These are phyloP conservation scores for Cladorrhinum sp. DNA, from an alignment of 2,329 filamentous ascomycete genomes.

Conservation along the genomic window DNA sequence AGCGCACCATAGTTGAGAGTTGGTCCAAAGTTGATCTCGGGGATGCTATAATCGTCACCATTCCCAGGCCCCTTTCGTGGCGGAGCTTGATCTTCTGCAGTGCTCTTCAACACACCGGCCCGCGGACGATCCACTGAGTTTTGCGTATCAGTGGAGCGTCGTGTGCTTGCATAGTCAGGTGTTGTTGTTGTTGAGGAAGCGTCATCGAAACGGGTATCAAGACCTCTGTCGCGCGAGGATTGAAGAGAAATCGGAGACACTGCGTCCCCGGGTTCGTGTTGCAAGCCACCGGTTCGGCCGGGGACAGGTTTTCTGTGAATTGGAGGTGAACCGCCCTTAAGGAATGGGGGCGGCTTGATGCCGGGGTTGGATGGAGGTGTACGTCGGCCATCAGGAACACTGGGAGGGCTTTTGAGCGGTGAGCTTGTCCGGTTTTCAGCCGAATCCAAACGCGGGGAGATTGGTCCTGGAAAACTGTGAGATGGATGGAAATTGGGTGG, in stretches of 20 bases:
- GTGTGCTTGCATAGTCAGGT: slow-evolving; percentile 76
- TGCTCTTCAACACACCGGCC: slow-evolving; percentile 75
- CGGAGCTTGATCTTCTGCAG: slow-evolving; percentile 50
- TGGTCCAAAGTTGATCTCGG: slow-evolving; percentile 79
- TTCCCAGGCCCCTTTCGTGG: slow-evolving; percentile 27
- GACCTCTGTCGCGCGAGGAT: slow-evolving; percentile 38
- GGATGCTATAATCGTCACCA: slow-evolving; percentile 54
- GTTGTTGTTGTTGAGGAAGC: slow-evolving; percentile 62
- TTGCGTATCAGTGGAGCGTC: slow-evolving; percentile 49
- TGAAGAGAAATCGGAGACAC: slow-evolving; percentile 24
- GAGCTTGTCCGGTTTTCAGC: slow-evolving; percentile 44
- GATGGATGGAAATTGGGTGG: slow-evolving; percentile 35
- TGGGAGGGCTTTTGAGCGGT: slow-evolving; percentile 37
- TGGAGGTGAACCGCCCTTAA: slow-evolving; percentile 27
- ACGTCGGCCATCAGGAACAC: slow-evolving; percentile 22
- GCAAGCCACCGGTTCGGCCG: slow-evolving; percentile 26
- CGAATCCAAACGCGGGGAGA: slow-evolving; percentile 41
- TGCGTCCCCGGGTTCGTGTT: slow-evolving; percentile 17
- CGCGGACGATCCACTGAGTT: slow-evolving; percentile 63
- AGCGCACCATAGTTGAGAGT: slow-evolving; percentile 63
- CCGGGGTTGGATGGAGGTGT: slow-evolving; percentile 24
- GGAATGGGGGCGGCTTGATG: slow-evolving; percentile 17
- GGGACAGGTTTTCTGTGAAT: slow-evolving; percentile 34
- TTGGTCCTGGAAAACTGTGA: slow-evolving; percentile 36
- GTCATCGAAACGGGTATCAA: slow-evolving; percentile 54